Evolutionary conservation across 306 rosid genomes (phyloP).

Genomic region (Quercus robur): DNA sequence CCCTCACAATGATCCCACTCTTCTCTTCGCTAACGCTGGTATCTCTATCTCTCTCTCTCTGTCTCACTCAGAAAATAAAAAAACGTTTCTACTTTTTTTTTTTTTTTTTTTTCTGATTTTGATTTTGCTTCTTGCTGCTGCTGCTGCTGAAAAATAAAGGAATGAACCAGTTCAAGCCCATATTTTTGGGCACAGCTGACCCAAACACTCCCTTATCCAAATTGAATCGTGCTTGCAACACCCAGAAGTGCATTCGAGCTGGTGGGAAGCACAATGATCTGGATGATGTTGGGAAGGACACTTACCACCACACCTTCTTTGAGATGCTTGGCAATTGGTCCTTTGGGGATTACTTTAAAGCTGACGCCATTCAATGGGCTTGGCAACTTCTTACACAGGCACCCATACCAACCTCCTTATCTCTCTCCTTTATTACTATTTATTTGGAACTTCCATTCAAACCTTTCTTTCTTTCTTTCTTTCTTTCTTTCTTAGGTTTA

Average conservation of each 20-base stretch:
- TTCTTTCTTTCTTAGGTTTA: conserved; percentile 51
- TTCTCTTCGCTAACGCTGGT: conserved; percentile 94
- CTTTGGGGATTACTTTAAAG: conserved; percentile 89
- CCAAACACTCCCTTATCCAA: conserved; percentile 81
- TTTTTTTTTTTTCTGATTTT: too few relatives aligned
- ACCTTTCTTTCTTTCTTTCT: not conserved
- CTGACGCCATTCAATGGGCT: conserved; percentile 85
- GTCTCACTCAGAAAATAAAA: too few relatives aligned
- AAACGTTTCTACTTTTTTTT: too few relatives aligned
- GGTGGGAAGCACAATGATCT: conserved; percentile 98
- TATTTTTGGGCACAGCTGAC: conserved; percentile 84
- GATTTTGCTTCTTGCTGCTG: too few relatives aligned
- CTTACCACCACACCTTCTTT: conserved; percentile 96
- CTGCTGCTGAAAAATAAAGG: conserved; percentile 37
- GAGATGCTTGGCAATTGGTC: conserved; percentile 99
- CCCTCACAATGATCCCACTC: conserved; percentile 85
- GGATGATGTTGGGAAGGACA: conserved; percentile 96
- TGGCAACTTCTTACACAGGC: conserved; percentile 92
- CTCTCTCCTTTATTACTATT: too few relatives aligned
- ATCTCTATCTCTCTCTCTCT: too few relatives aligned
- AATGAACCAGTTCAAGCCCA: conserved; percentile 96
- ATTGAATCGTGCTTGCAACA: conserved; percentile 82
- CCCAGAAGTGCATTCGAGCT: conserved; percentile 94
- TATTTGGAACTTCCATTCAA: too few relatives aligned
- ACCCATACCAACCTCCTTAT: not conserved